Conservation (phyloP, 179 eudicot genomes). For the Monotropa hypopitys region DNA sequence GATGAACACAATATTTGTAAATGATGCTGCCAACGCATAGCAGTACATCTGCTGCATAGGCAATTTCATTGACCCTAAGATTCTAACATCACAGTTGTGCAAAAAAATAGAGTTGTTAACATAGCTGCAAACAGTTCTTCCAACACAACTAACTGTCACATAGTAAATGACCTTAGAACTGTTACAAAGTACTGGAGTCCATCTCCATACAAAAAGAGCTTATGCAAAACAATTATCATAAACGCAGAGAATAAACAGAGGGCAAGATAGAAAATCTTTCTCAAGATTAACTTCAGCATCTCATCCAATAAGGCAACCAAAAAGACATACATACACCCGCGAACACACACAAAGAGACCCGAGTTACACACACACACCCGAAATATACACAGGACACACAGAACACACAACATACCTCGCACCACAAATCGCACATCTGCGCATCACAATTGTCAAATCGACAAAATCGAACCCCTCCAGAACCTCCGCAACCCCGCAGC, state of each 20-base stretch:
- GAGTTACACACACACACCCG: no score
- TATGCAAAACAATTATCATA: not conserved
- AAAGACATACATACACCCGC: slow-evolving; percentile 45
- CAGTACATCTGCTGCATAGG: not conserved
- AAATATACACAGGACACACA: no score
- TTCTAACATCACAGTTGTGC: not conserved
- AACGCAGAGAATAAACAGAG: not conserved
- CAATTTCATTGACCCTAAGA: not conserved
- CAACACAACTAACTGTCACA: not conserved
- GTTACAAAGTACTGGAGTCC: not conserved
- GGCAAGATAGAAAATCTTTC: not conserved
- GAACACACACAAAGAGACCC: no score
- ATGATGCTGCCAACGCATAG: not conserved
- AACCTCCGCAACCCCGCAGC: no score
- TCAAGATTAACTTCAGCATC: not conserved
- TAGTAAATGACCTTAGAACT: not conserved
- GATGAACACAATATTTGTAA: not conserved
- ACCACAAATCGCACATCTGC: no score
- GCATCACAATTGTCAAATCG: no score
- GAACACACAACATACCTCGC: no score
- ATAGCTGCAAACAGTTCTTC: not conserved
- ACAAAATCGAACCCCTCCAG: no score
- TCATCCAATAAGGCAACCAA: not conserved
- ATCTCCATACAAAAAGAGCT: no score
- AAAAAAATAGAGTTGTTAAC: not conserved